Percentiles rank a stretch among this genome's conserved stretches.
These are phyloP conservation scores for Sugiyamaella qingdaonensis DNA, from an alignment of 805 yeast genomes.

Conservation along the genomic window DNA sequence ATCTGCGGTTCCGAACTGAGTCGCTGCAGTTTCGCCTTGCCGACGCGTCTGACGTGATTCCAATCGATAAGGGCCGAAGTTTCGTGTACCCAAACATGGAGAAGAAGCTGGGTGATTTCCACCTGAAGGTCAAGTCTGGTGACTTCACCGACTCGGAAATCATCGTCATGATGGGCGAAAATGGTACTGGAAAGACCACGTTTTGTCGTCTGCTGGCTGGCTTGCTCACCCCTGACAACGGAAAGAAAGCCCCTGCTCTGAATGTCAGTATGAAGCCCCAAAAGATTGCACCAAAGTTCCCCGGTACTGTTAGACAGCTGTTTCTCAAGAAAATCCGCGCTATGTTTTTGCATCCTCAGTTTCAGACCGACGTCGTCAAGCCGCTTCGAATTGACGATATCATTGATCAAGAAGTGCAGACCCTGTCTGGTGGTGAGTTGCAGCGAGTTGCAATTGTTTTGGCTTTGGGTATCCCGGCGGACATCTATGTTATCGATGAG, in stretches of 20 bases:
- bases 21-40: slow-evolving; percentile 88
- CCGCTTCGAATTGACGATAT: slow-evolving; percentile 91
- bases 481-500: slow-evolving; percentile 94
- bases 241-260: slow-evolving; percentile 74
- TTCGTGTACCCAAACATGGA: slow-evolving; percentile 75
- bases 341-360: slow-evolving; percentile 90
- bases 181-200: slow-evolving; percentile 99
- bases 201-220: slow-evolving; percentile 95
- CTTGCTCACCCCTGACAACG: slow-evolving; percentile 80
- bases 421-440: slow-evolving; percentile 98
- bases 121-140: slow-evolving; percentile 75
- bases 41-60: slow-evolving; percentile 77
- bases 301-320: slow-evolving; percentile 97
- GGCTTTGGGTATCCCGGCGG: slow-evolving; percentile 91
- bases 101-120: slow-evolving; percentile 96
- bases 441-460: slow-evolving; percentile 98
- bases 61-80: slow-evolving; percentile 73
- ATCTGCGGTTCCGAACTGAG: slow-evolving; percentile 94
- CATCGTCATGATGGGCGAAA: slow-evolving; percentile 99
- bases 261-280: slow-evolving; percentile 98
- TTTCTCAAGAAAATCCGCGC: slow-evolving; percentile 96
- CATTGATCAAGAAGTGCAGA: slow-evolving; percentile 96
- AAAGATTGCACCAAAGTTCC: slow-evolving; percentile 97
- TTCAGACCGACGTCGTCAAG: slow-evolving; percentile 96
- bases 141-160: slow-evolving; percentile 95